Evolutionary conservation across 495 filamentous ascomycete species (phyloP), one percentile per base, ranked within the genome.

Genomic region (Xylaria venustula): DNA sequence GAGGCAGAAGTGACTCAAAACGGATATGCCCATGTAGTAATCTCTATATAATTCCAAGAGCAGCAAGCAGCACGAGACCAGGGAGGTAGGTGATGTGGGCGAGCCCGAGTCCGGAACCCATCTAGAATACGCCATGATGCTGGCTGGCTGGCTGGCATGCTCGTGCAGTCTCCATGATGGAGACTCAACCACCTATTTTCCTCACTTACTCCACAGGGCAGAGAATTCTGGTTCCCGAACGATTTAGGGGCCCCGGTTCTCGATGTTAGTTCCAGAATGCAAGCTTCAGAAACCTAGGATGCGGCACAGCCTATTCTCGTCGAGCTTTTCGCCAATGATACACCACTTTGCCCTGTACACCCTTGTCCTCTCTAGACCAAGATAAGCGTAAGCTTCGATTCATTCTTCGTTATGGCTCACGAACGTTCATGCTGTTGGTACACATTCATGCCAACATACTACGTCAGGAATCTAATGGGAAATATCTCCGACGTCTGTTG

Each of bases 141-240:
- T 45, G 25, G 23, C n/a, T n/a, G n/a, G n/a, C n/a, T n/a, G 5
- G 11, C 30, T 34, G 30, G 5, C 41, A 26, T 54, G 37, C 25
- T 19, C n/a, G 11, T 28, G 12, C n/a, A 45, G 25, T 34, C 40
- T 45, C 40, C 40, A 45, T 55, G 17, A 25, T 55, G 15, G 53
- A n/a, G 45, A 45, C 42, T 22, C 19, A 7, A 22, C 11, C 15
- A 42, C 7, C 6, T 42, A 42, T 14, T 42, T 55, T 23, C 53
- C 45, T 40, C 53, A 45, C 40, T 42, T 55, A 26, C 53, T 55
- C 53, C 53, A 45, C 53, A 55, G 25, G 23, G 26, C 37, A 45
- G 53, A 45, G 25, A 42, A 9, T 42, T 22, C 17, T 54, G 15
- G 23, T n/a, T 54, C 51, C 51, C 36, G 2, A 42, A 42, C n/a